These are phyloP conservation scores for Linnemannia zychae DNA, from an alignment of 192 early-diverging fungal genomes.

Conservation along the genomic window DNA sequence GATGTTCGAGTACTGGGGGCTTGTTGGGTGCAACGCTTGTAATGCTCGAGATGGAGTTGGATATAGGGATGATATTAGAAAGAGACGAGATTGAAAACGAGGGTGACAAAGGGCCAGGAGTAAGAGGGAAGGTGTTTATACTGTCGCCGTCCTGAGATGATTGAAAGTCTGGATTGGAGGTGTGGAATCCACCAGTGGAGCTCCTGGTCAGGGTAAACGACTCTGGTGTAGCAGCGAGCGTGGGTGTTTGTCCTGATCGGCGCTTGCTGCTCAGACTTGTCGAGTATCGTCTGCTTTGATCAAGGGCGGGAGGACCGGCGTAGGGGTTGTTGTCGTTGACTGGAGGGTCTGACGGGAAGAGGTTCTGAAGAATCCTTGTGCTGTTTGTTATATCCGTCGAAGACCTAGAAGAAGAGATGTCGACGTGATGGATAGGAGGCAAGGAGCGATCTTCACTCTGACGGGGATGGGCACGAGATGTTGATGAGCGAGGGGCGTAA, in stretches of 20 bases:
- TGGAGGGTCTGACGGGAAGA: conserved; percentile 9
- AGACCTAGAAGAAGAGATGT: conserved; percentile 24
- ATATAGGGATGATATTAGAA: conserved; percentile 39
- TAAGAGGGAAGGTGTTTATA: background rate
- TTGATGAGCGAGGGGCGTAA: background rate
- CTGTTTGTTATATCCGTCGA: background rate
- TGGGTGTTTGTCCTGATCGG: conserved; percentile 18
- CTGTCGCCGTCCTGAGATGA: conserved; percentile 22
- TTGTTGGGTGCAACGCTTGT: conserved; percentile 22
- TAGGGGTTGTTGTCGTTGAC: conserved; percentile 38
- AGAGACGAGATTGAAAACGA: conserved; percentile 47
- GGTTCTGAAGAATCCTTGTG: background rate
- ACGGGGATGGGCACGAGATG: conserved; percentile 11
- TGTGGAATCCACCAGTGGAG: conserved; percentile 17
- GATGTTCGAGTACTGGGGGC: conserved; percentile 38
- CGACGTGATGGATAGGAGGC: conserved; percentile 23
- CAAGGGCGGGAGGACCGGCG: conserved; percentile 32
- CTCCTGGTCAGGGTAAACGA: conserved; percentile 18
- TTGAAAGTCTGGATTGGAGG: conserved; percentile 30
- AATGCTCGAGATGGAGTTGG: conserved; percentile 39
- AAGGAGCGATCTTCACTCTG: conserved; percentile 21
- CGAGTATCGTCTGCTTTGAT: conserved; percentile 36
- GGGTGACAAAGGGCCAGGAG: conserved; percentile 29
- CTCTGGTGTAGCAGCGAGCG: conserved; percentile 36
- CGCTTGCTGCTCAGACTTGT: conserved; percentile 23